phyloP scores from a whole-genome alignment of 2,329 filamentous ascomycete species.

The Blastomyces parvus region DNA sequence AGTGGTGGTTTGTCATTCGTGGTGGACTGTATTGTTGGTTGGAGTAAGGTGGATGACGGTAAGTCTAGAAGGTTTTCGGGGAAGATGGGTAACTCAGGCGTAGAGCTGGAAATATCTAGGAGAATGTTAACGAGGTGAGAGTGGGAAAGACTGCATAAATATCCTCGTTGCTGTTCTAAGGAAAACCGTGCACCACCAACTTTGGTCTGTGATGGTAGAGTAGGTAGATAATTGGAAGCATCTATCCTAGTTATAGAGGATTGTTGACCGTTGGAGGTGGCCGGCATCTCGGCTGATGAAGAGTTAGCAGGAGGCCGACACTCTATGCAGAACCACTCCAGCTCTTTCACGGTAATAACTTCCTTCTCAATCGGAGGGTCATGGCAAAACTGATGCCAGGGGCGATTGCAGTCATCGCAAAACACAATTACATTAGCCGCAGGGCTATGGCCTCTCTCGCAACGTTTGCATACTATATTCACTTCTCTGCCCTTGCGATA shows the following conservation, averaged over 20 bases:
- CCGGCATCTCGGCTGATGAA: background rate
- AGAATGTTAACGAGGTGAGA: slow-evolving; percentile 56
- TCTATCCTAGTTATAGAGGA: background rate
- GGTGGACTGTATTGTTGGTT: slow-evolving; percentile 11
- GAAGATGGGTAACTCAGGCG: slow-evolving; percentile 60
- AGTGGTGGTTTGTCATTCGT: slow-evolving; percentile 12
- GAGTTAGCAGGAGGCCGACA: slow-evolving; percentile 38
- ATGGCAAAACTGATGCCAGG: slow-evolving; percentile 77
- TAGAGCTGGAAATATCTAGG: slow-evolving; percentile 49
- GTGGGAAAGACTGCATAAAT: slow-evolving; percentile 53
- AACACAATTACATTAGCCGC: slow-evolving; percentile 73
- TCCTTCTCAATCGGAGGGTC: slow-evolving; percentile 63
- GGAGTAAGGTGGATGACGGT: slow-evolving; percentile 10
- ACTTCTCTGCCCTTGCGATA: slow-evolving; percentile 36
- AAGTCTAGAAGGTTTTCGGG: slow-evolving; percentile 29
- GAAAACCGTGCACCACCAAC: slow-evolving; percentile 25
- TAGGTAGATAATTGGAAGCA: slow-evolving; percentile 21
- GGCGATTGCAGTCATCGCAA: slow-evolving; percentile 69
- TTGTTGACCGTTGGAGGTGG: background rate
- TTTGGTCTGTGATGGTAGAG: slow-evolving; percentile 20
- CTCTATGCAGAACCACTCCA: slow-evolving; percentile 61
- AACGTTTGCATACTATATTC: slow-evolving; percentile 56
- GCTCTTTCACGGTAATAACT: slow-evolving; percentile 55
- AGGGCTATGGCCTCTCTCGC: slow-evolving; percentile 61
- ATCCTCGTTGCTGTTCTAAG: slow-evolving; percentile 48